Conservation (phyloP, 306 rosid genomes). For the Aeschynomene evenia region DNA sequence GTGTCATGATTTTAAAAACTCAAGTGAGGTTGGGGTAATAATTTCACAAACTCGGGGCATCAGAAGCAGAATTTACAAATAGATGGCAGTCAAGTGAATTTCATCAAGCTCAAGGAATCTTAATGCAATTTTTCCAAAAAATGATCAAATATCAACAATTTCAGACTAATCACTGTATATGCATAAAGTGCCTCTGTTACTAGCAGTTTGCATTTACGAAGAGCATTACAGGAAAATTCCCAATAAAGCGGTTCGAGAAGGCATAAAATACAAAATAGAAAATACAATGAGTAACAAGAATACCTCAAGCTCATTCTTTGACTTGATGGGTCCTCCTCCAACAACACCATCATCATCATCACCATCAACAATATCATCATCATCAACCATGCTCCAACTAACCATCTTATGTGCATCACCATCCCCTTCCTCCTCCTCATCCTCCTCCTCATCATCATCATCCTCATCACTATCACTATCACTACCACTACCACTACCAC, state of each 20-base stretch:
- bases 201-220: neutral
- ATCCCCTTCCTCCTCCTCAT: slow-evolving; percentile 19
- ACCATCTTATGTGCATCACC: slow-evolving; percentile 33
- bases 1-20: too few species aligned
- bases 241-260: neutral
- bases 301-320: slow-evolving; percentile 80
- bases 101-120: too few species aligned
- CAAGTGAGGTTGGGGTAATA: too few species aligned
- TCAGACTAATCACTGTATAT: neutral
- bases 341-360: slow-evolving; percentile 31
- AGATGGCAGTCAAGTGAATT: too few species aligned
- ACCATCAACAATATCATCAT: neutral
- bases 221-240: neutral
- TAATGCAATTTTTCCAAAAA: too few species aligned
- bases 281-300: neutral
- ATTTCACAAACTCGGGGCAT: too few species aligned
- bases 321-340: slow-evolving; percentile 51
- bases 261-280: neutral
- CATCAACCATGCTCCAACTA: slow-evolving; percentile 31
- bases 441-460: slow-evolving; percentile 10
- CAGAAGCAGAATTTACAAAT: too few species aligned
- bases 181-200: neutral
- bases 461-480: slow-evolving; percentile 25
- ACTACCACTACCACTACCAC: neutral
- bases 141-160: neutral